Base-by-base conservation (phyloP, 2,329 filamentous ascomycete species). In the Arthrinium phaeospermum region DNA sequence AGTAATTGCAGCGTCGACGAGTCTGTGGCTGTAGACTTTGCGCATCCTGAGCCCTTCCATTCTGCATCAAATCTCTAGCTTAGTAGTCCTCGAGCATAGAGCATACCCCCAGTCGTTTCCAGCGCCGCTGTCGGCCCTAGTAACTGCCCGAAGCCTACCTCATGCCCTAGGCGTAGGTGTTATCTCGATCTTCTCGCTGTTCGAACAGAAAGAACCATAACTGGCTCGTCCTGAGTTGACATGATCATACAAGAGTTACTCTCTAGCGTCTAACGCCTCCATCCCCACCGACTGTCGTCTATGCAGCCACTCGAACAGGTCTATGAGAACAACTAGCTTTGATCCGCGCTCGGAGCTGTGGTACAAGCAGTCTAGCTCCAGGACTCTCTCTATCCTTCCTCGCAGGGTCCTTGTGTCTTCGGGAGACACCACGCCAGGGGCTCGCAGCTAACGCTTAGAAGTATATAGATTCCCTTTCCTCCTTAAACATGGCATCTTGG, bases 381-480 rank as follows among this genome's bases (percentile, higher is more conserved):
- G 72, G 72, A 74, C 22, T 41, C 74, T 74, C 70, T 71, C 71
- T 73, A 70, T 47, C 74, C 75, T 76, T 75, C 76, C 75, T 74
- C 73, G 73, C 74, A 72, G 74, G 74, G 76, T 69, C 72, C 76
- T 77, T 79, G 79, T 80, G 76, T 78, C 75, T 81, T 79, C 75
- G 70, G 74, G 77, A 78, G 76, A 76, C 77, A 79, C 76, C 70
- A 74, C 79, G 73, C 75, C 76, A 76, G 74, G 71, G 75, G 75
- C 74, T 74, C 70, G 74, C 77, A 74, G 73, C 57, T 67, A 70
- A 67, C 61, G 68, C 69, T 72, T 75, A 57, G 74, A 71, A 71
- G 75, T 82, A 83, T 84, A 82, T 83, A 84, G 80, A 81, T 78
- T 80, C 77, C 77, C 77, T 76, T 75, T 72, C 75, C 76, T 76